Evolutionary conservation across 1,284 basidiomycete genomes (phyloP), one percentile per base, ranked within the genome.

Genomic region (Hemileia vastatrix): DNA sequence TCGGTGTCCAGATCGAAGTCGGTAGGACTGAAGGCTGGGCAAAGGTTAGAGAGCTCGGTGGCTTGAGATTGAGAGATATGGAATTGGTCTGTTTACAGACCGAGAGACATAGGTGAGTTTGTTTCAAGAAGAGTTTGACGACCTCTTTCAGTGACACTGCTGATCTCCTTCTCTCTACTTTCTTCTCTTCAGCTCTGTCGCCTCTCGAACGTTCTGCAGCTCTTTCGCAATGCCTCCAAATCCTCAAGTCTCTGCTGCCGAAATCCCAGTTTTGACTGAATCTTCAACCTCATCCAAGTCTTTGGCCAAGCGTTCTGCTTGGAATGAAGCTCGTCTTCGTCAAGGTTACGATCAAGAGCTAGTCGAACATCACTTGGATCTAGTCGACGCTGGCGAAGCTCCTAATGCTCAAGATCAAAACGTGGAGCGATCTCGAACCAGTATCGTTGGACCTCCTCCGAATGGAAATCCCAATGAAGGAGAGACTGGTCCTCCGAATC

Each of bases 1-100:
- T 75, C 54, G 72, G 73, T n/a, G 68, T 75, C 4, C 72, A 74
- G 61, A 70, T 74, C 48, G 72, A 74, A 53, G 67, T 73, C 1
- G 71, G 72, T 43, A 65, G 64, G n/a, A 58, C 68, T 1, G 51
- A 54, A 19, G 69, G 66, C 31, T 73, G 72, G 72, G 66, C 64
- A 31, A 64, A 63, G 15, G 66, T 71, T 6, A 59, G 66, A 9
- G 65, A 67, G 54, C 63, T 67, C 57, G 71, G 72, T 13, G 72
- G 73, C 6, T 48, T 75, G 50, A 66, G 73, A 1, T 66, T 75
- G 65, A 67, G 72, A 50, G 72, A 75, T 59, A 70, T 75, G 70
- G 72, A 75, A 57, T 67, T 74, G 9, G 67, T 73, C 36, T 74
- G 71, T 57, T 55, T 72, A 44, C 73, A 75, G 63, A 72, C 70